Evolutionary conservation across 495 filamentous ascomycete genomes (phyloP).

Genomic region (Extremus antarcticus): DNA sequence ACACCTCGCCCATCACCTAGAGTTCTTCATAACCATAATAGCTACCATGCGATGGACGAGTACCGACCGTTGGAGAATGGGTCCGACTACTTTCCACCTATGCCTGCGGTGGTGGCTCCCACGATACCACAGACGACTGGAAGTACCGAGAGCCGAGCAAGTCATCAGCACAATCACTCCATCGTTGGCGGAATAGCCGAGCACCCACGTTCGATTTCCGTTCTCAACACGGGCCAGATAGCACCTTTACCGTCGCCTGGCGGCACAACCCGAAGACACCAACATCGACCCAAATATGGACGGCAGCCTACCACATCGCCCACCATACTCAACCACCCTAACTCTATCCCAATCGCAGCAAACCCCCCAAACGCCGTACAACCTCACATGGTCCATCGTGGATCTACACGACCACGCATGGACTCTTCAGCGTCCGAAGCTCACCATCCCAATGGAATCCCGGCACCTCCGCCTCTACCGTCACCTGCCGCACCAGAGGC

Average conservation of each 20-base stretch:
- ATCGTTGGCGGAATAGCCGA: conserved; percentile 4
- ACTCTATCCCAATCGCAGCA: not conserved
- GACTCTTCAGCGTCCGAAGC: conserved; percentile 27
- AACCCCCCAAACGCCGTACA: conserved; percentile 10
- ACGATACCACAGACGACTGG: conserved; percentile 21
- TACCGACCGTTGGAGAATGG: conserved; percentile 57
- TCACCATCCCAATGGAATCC: conserved; percentile 14
- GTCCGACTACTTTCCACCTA: conserved; percentile 82
- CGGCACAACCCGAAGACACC: conserved; percentile 35
- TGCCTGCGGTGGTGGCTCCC: conserved; percentile 42
- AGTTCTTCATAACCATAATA: conserved; percentile 34
- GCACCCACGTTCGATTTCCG: conserved; percentile 54
- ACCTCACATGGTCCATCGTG: conserved; percentile 9
- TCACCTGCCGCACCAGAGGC: conserved; percentile 45
- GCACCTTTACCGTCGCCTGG: conserved; percentile 81
- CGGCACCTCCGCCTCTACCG: conserved; percentile 44
- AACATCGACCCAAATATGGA: conserved; percentile 47
- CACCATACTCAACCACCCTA: conserved; percentile 41
- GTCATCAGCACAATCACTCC: conserved; percentile 21
- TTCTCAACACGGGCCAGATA: conserved; percentile 67
- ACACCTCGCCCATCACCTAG: conserved; percentile 78
- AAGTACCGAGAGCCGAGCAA: conserved; percentile 26
- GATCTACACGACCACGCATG: conserved; percentile 23
- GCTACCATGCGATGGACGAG: conserved; percentile 51
- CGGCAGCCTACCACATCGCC: conserved; percentile 78